These are phyloP conservation scores for Carex pumila DNA, from an alignment of 176 grass and related monocot species.

Conservation along the genomic window DNA sequence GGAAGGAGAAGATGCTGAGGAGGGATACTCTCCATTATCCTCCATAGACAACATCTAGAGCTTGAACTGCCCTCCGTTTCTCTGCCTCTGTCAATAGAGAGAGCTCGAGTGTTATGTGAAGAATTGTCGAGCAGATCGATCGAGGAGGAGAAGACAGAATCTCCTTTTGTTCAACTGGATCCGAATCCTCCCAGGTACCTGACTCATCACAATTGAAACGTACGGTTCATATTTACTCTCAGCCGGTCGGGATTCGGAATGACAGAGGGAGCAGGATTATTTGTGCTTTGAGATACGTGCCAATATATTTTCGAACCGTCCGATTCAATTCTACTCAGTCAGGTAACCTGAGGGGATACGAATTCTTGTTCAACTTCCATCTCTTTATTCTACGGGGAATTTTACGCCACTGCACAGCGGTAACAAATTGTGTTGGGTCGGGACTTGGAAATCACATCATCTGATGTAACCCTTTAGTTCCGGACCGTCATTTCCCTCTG, in stretches of 20 bases:
- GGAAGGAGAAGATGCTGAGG: not conserved
- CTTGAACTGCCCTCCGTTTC: not conserved
- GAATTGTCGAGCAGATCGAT: conserved; percentile 8
- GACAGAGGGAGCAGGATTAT: no score
- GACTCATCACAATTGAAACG: no score
- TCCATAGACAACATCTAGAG: conserved; percentile 10
- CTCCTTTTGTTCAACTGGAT: not conserved
- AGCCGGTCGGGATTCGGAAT: no score
- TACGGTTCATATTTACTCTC: no score
- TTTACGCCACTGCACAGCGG: not conserved
- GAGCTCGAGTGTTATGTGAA: not conserved
- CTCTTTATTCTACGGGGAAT: not conserved
- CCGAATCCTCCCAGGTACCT: no score
- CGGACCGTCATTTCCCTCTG: no score
- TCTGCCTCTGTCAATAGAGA: not conserved
- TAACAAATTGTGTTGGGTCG: not conserved
- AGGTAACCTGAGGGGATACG: no score
- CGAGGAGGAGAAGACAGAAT: not conserved
- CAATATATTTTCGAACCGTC: no score
- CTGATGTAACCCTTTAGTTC: no score
- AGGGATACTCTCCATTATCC: not conserved
- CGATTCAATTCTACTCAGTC: no score
- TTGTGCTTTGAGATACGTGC: no score
- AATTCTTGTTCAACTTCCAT: not conserved
- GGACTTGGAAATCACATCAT: not conserved